A percentile compares a stretch with the other conserved stretches of the same genome.
These are phyloP conservation scores for Coccomyxa subellipsoidea DNA, from an alignment of 163 green algal species.

Conservation along the genomic window DNA sequence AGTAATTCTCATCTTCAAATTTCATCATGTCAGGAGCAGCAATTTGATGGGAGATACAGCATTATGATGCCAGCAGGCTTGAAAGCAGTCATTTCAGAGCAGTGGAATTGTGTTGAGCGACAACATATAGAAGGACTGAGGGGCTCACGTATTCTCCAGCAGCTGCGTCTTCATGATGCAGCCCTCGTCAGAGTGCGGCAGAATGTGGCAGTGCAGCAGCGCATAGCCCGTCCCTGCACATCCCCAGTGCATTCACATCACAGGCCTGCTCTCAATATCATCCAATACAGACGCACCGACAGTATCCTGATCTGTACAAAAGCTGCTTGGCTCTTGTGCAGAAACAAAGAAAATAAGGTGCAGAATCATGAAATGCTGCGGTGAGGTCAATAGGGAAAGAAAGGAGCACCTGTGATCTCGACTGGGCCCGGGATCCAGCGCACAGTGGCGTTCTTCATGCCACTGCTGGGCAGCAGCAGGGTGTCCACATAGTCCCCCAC, in stretches of 20 bases:
- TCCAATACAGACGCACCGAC: no score
- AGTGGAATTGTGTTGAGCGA: no score
- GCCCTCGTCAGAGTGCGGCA: slow-evolving; percentile 27
- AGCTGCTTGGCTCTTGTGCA: no score
- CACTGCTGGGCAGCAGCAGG: slow-evolving; percentile 13
- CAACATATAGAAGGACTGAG: no score
- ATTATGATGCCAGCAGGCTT: no score
- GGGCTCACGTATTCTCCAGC: slow-evolving; percentile 12
- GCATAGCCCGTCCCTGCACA: slow-evolving; percentile 18
- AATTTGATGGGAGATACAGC: no score
- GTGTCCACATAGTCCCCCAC: slow-evolving; percentile 24
- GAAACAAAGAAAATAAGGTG: neutral
- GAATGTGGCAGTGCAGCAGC: slow-evolving; percentile 31
- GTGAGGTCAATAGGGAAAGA: no score
- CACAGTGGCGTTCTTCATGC: slow-evolving; percentile 5
- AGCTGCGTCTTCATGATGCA: slow-evolving; percentile 30
- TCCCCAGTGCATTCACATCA: neutral
- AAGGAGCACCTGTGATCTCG: slow-evolving; percentile 17
- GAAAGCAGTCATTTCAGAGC: no score
- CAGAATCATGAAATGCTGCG: no score
- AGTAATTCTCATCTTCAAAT: no score
- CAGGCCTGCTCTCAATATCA: neutral
- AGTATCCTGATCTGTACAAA: no score
- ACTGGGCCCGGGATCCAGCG: slow-evolving; percentile 19
- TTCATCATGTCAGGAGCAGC: no score